These are phyloP conservation scores for Dipteronia dyeriana DNA, from an alignment of 345 rosid species.

Conservation along the genomic window DNA sequence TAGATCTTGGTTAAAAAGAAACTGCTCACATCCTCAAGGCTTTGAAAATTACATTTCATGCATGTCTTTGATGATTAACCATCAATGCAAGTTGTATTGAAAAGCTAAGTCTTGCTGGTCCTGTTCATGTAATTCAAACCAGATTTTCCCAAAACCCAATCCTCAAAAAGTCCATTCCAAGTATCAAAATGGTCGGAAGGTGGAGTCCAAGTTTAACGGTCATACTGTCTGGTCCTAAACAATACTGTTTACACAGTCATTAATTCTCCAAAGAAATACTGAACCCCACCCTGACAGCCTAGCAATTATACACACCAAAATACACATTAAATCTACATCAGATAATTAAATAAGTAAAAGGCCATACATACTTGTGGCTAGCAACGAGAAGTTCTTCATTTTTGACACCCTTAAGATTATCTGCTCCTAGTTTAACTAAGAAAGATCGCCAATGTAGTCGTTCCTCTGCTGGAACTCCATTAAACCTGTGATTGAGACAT, in stretches of 20 bases:
- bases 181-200: background rate
- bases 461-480: constrained; percentile 97
- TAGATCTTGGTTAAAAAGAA: background rate
- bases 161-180: background rate
- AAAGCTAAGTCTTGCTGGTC: background rate
- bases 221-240: background rate
- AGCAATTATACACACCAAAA: constrained; percentile 1
- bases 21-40: background rate
- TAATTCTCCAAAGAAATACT: background rate
- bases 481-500: constrained; percentile 56
- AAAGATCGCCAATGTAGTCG: constrained; percentile 89
- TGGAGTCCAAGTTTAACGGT: background rate
- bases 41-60: background rate
- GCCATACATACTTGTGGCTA: constrained; percentile 71
- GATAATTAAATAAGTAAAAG: constrained; percentile 16
- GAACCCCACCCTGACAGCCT: background rate
- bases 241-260: background rate
- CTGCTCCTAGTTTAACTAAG: constrained; percentile 89
- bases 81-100: background rate
- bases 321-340: background rate
- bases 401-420: constrained; percentile 85
- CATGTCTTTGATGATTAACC: background rate
- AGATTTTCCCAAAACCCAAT: background rate
- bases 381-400: constrained; percentile 97
- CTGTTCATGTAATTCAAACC: background rate